phyloP scores from a whole-genome alignment of 257 asterid genomes.

The Petunia axillaris region DNA sequence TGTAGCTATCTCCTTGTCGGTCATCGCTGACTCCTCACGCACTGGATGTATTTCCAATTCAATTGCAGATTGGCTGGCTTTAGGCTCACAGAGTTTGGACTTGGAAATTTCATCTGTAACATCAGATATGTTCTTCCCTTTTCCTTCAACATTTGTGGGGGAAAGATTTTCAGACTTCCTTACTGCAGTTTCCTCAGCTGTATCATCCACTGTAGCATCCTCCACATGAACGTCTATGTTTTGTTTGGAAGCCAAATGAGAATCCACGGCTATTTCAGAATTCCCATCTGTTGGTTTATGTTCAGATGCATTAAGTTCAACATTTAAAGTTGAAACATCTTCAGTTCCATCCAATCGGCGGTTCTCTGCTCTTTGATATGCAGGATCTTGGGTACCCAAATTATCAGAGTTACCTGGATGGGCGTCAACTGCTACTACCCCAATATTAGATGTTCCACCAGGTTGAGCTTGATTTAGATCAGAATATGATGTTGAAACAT shows the following conservation, averaged over 20 bases:
- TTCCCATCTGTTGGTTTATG: conserved; percentile 1
- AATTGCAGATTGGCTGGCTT: neutral
- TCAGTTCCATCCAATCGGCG: neutral
- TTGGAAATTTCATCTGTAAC: neutral
- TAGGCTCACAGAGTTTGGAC: conserved; percentile 18
- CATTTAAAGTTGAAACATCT: neutral
- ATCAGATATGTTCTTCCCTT: conserved; percentile 19
- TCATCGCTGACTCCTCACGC: neutral
- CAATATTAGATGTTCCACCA: conserved; percentile 17
- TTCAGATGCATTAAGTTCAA: conserved; percentile 17
- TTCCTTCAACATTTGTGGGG: neutral
- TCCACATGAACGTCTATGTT: conserved; percentile 16
- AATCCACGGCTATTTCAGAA: neutral
- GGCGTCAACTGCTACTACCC: conserved; percentile 13
- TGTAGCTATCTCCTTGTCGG: conserved; percentile 23
- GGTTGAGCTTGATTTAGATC: conserved; percentile 23
- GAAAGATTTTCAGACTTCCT: neutral
- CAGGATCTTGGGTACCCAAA: conserved; percentile 17
- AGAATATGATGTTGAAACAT: conserved; percentile 26
- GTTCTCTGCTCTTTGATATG: conserved; percentile 20
- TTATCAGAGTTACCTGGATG: neutral
- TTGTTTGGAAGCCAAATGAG: conserved; percentile 17
- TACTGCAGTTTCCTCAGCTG: conserved; percentile 1
- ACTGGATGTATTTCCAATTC: neutral
- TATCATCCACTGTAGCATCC: neutral